Conservation (phyloP, 2,329 filamentous ascomycete genomes). For the Emergomyces orientalis region DNA sequence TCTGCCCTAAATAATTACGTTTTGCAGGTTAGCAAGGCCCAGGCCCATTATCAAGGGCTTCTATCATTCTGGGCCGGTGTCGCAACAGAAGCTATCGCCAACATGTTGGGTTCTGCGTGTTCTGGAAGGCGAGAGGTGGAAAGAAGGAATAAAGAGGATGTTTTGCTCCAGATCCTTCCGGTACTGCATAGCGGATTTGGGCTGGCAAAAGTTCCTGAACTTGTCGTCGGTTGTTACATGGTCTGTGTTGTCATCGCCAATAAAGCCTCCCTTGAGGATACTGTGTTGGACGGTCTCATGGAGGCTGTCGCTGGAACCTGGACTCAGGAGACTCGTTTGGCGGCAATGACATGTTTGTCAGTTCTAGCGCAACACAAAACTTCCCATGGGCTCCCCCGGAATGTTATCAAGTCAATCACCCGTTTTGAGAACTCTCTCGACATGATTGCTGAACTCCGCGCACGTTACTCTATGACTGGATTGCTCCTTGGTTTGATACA, state of each 20-base stretch:
- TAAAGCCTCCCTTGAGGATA: constrained; percentile 70
- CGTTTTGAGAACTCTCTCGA: constrained; percentile 27
- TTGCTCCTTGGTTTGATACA: constrained; percentile 31
- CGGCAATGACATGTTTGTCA: constrained; percentile 69
- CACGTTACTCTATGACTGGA: constrained; percentile 27
- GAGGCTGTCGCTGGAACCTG: constrained; percentile 73
- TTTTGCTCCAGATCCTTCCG: constrained; percentile 59
- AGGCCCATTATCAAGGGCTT: constrained; percentile 66
- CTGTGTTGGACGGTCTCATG: constrained; percentile 77
- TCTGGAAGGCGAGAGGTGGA: constrained; percentile 70
- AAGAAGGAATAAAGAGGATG: constrained; percentile 67
- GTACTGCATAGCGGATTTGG: constrained; percentile 68
- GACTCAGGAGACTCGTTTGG: constrained; percentile 60
- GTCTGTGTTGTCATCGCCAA: constrained; percentile 75
- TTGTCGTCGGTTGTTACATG: constrained; percentile 87
- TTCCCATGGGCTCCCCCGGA: constrained; percentile 57
- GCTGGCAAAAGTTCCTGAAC: constrained; percentile 63
- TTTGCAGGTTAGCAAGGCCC: constrained; percentile 59
- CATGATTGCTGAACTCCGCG: constrained; percentile 27
- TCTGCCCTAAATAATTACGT: constrained; percentile 68
- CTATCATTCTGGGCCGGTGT: constrained; percentile 87
- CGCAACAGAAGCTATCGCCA: constrained; percentile 73
- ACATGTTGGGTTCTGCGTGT: constrained; percentile 65
- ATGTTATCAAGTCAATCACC: constrained; percentile 51
- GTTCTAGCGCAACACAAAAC: constrained; percentile 73